Evolutionary conservation across 2,329 filamentous ascomycete genomes (phyloP), one percentile per base, ranked within the genome.

Genomic region (Sporothrix euskadiensis): DNA sequence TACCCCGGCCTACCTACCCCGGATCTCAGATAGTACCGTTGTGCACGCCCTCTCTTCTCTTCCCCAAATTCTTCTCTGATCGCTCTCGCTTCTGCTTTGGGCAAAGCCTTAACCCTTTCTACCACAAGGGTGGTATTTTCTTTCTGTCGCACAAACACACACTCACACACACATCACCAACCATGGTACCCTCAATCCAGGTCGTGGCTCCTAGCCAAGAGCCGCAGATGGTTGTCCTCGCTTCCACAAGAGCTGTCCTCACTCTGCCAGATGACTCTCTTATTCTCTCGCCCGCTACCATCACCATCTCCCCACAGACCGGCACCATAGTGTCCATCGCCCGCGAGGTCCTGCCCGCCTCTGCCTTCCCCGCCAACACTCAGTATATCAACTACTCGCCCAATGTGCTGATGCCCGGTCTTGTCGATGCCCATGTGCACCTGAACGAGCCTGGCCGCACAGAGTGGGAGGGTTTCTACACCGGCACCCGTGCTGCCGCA

Each of bases 391-490:
- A 99, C 84, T 90, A 97, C 83, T 93, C 92, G 30, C 94, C 95
- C 12, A 88, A 91, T 81, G 87, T 98, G 65, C 85, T 99, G 54
- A 87, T 98, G 47, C 96, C 96, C 0, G 96, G 96, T 26, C 86
- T 99, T 41, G 95, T 99, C 22, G 96, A 99, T 81, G 95, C 96
- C 49, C 96, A 99, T 81, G 96, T 99, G 52, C 96, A 99, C 83
- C 89, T 98, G 78, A 98, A 98, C 80, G 96, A 99, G 83, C 96
- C 96, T 0, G 96, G 96, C 57, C 89, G 96, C 73, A 98, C 95
- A 71, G 95, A 98, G 88, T 98, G 96, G 96, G 96, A 99, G 81
- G 96, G 96, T 12, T 99, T 99, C 85, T 92, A 91, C 85, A 98
- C 94, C 0, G 96, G 96, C 68, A 98, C 96, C 32, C 89, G 93